Evolutionary conservation across 495 filamentous ascomycete genomes (phyloP).

Genomic region (Hypoxylon perforatum): DNA sequence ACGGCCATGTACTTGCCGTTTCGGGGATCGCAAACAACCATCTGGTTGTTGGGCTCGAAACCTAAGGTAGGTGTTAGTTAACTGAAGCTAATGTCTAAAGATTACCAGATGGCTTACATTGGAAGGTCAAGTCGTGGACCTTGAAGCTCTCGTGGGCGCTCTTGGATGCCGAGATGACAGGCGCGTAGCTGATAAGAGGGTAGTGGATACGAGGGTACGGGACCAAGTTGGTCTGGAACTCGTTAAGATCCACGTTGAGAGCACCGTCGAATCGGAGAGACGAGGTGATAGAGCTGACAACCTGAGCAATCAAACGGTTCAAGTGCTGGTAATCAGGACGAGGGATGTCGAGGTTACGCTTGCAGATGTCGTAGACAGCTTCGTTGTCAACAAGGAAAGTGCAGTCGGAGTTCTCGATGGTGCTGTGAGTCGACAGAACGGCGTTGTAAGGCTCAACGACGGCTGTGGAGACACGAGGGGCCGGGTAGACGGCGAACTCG

Average conservation of each 20-base stretch:
- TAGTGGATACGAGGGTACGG: slow-evolving; percentile 94
- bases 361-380: slow-evolving; percentile 93
- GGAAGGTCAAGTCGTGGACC: slow-evolving; percentile 86
- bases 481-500: slow-evolving; percentile 90
- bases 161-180: slow-evolving; percentile 83
- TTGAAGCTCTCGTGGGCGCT: slow-evolving; percentile 93
- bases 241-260: slow-evolving; percentile 91
- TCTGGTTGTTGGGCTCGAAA: slow-evolving; percentile 96
- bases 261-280: slow-evolving; percentile 91
- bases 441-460: slow-evolving; percentile 96
- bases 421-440: slow-evolving; percentile 90
- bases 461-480: slow-evolving; percentile 84
- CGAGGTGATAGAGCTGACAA: slow-evolving; percentile 91
- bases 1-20: slow-evolving; percentile 97
- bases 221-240: slow-evolving; percentile 95
- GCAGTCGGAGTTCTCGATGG: slow-evolving; percentile 92
- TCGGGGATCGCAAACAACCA: slow-evolving; percentile 92
- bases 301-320: slow-evolving; percentile 90
- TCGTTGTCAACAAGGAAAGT: slow-evolving; percentile 95
- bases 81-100: not conserved
- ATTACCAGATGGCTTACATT: slow-evolving; percentile 68
- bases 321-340: slow-evolving; percentile 88
- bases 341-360: slow-evolving; percentile 86
- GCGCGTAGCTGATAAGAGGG: slow-evolving; percentile 88
- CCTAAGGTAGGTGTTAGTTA: slow-evolving; percentile 54